Percentiles rank a stretch among this genome's conserved stretches.
Conservation (phyloP, 768 basidiomycete genomes). For the Termitomyces sp. region DNA sequence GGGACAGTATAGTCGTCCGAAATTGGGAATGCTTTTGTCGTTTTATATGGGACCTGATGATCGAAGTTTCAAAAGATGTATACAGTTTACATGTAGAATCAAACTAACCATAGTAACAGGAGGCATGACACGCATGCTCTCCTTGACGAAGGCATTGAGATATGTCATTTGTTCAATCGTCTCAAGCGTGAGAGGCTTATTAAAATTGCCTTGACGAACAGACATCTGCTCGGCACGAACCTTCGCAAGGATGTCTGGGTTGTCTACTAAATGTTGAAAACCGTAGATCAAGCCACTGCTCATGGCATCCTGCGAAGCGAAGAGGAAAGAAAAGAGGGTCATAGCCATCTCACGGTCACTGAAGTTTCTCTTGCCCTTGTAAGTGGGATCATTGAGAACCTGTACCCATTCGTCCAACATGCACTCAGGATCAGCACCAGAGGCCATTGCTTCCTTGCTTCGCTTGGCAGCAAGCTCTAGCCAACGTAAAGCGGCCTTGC, state of each 20-base stretch:
- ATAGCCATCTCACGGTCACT: constrained; percentile 94
- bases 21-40: constrained; percentile 90
- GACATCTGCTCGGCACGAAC: constrained; percentile 87
- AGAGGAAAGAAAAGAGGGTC: constrained; percentile 95
- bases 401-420: constrained; percentile 92
- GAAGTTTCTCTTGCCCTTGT: constrained; percentile 83
- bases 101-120: constrained; percentile 89
- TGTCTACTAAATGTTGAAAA: constrained; percentile 94
- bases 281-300: constrained; percentile 92
- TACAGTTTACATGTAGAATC: background rate
- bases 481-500: constrained; percentile 80
- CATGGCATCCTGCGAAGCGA: constrained; percentile 98
- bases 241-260: constrained; percentile 84
- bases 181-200: constrained; percentile 78
- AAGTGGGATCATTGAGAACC: constrained; percentile 56
- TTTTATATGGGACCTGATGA: constrained; percentile 83
- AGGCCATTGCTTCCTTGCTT: constrained; percentile 79
- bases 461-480: constrained; percentile 72
- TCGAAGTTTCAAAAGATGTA: background rate
- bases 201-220: constrained; percentile 72
- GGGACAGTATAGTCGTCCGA: constrained; percentile 90
- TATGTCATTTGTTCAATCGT: constrained; percentile 92
- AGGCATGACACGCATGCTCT: constrained; percentile 86
- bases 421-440: constrained; percentile 77
- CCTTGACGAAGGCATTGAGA: constrained; percentile 88